Evolutionary conservation across 129 eudicot species (phyloP).

Genomic region (Cynara cardunculus): DNA sequence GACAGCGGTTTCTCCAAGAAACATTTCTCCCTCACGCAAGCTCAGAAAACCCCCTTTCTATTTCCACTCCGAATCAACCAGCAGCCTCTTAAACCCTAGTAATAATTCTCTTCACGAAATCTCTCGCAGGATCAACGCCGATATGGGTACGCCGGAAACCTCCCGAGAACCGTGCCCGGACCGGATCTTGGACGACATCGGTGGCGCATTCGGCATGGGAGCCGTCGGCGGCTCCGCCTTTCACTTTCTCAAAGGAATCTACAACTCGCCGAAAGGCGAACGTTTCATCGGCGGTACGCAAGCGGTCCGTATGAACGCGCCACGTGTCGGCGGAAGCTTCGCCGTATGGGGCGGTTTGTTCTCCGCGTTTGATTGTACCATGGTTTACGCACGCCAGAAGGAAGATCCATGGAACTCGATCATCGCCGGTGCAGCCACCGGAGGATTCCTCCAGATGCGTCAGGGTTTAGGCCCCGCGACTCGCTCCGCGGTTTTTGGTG

Average conservation of each 20-base stretch:
- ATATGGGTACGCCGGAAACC: slow-evolving; percentile 15
- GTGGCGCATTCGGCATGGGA: slow-evolving; percentile 31
- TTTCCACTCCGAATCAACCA: not conserved
- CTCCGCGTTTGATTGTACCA: slow-evolving; percentile 63
- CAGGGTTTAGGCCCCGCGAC: slow-evolving; percentile 25
- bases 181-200: slow-evolving; percentile 24
- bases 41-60: not conserved
- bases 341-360: slow-evolving; percentile 81
- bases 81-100: not conserved
- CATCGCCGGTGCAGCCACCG: slow-evolving; percentile 79
- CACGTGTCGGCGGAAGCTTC: slow-evolving; percentile 57
- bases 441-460: slow-evolving; percentile 70
- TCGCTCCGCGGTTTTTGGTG: slow-evolving; percentile 12
- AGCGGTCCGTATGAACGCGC: slow-evolving; percentile 23
- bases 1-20: not conserved
- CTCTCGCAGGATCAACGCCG: not conserved
- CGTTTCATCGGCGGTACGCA: slow-evolving; percentile 50
- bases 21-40: not conserved
- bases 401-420: slow-evolving; percentile 86
- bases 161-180: slow-evolving; percentile 21
- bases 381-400: slow-evolving; percentile 65
- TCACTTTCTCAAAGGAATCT: slow-evolving; percentile 19
- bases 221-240: slow-evolving; percentile 60
- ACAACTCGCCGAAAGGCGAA: slow-evolving; percentile 17
- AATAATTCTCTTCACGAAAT: no score